Conservation (phyloP, 1,284 basidiomycete genomes). For the Stereum hirsutum region DNA sequence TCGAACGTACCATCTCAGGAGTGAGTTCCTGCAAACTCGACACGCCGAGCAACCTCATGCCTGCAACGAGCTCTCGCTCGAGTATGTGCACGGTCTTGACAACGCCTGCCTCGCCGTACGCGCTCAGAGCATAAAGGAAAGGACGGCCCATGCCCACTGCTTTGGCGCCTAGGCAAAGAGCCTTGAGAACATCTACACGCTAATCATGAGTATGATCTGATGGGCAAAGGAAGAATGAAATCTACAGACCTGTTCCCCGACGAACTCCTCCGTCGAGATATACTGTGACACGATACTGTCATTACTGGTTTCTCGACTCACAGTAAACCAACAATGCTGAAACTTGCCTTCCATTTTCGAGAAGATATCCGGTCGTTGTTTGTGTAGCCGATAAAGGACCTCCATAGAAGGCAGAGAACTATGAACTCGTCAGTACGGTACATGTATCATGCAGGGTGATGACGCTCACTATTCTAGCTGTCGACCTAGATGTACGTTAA, state of each 20-base stretch:
- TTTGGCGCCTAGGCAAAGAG: slow-evolving; percentile 82
- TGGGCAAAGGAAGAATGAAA: background rate
- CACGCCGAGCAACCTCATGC: slow-evolving; percentile 76
- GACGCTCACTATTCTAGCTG: slow-evolving; percentile 69
- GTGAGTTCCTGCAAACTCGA: slow-evolving; percentile 60
- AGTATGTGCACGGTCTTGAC: slow-evolving; percentile 67
- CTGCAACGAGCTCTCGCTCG: slow-evolving; percentile 72
- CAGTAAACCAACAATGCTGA: background rate
- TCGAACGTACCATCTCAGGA: slow-evolving; percentile 64
- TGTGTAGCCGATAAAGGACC: slow-evolving; percentile 65
- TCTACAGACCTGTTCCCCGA: slow-evolving; percentile 63
- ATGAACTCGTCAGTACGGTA: background rate
- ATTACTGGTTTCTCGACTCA: slow-evolving; percentile 1
- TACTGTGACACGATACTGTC: no score
- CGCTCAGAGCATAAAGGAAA: slow-evolving; percentile 89
- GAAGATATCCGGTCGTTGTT: slow-evolving; percentile 71
- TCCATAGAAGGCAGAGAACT: slow-evolving; percentile 69
- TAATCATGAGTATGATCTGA: background rate
- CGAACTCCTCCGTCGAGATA: slow-evolving; percentile 86
- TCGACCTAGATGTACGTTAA: slow-evolving; percentile 38
- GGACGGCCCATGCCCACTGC: slow-evolving; percentile 86
- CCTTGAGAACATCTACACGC: slow-evolving; percentile 73
- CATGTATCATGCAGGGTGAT: background rate
- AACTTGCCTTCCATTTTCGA: slow-evolving; percentile 51
- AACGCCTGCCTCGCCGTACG: slow-evolving; percentile 80